Base-by-base conservation (phyloP, 2,329 filamentous ascomycete genomes). In the Rhexocercosporidium sp. region DNA sequence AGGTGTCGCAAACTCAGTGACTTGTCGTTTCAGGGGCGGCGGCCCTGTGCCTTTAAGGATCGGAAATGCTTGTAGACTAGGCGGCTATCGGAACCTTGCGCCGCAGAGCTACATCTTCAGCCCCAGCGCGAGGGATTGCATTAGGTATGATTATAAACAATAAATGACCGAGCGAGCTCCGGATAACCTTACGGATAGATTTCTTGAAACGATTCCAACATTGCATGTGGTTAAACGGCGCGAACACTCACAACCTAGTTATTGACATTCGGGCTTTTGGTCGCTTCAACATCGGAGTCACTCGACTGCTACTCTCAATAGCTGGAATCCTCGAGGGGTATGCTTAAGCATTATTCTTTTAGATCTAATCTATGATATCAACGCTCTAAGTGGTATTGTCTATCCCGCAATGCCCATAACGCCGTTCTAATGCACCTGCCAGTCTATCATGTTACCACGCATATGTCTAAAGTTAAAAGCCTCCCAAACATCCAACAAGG, bases 311-410 rank as follows among this genome's bases (percentile, higher is more conserved):
- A 11, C 20, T 27, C 12, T 22, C 3, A 16, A 56, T 3, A 22
- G 11, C 31, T 3, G n/a, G 18, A 16, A n/a, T 20, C 31, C 54
- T 34, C 54, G 20, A 18, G 14, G 54, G 34, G 11, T 41, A 20
- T 20, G 34, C 54, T 57, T 20, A 34, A 27, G 41, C 11, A 18
- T 41, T 27, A 12, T 25, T 41, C 9, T 39, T 57, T n/a, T 56
- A 37, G 12, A 34, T 39, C n/a, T 22, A 25, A 41, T 57, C 54
- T 39, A 57, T 47, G 12, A 16, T 14, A 22, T 57, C 3, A 57
- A 57, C 54, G 54, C 54, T 18, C 22, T n/a, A 39, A 29, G 20
- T 47, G 59, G 59, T 62, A 62, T 62, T 34, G 20, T 53, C 20
- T 62, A 25, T 62, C 59, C 31, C 14, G 14, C 20, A 25, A 29